A percentile compares a stretch with the other conserved stretches of the same genome.
phyloP scores from a whole-genome alignment of 1,139 yeast genomes.

The Saccharomycopsis hybrid region DNA sequence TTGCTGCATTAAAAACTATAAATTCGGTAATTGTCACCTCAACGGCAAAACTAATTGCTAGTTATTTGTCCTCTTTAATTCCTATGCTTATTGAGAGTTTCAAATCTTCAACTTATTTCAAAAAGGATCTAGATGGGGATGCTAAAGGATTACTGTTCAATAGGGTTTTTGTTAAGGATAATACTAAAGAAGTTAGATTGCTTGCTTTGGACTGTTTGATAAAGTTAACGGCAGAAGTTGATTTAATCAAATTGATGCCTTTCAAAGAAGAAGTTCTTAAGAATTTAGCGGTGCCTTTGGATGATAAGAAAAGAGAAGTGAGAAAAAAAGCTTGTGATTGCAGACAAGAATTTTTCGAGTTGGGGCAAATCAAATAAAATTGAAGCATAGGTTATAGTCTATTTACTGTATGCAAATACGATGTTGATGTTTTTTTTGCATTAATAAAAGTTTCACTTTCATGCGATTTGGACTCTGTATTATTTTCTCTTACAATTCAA shows the following conservation, averaged over 20 bases:
- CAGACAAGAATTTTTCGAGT: conserved; percentile 67
- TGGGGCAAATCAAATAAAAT: conserved; percentile 24
- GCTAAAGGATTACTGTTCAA: conserved; percentile 3
- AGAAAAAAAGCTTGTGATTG: conserved; percentile 73
- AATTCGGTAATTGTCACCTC: conserved; percentile 34
- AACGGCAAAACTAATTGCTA: conserved; percentile 41
- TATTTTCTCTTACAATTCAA: too few species aligned
- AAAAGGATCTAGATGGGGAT: conserved; percentile 17
- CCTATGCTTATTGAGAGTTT: conserved; percentile 45
- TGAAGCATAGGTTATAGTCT: too few species aligned
- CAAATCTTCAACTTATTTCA: conserved; percentile 27
- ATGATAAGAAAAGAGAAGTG: conserved; percentile 68
- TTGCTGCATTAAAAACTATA: conserved; percentile 50
- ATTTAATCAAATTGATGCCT: conserved; percentile 40
- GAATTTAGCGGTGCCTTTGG: conserved; percentile 48
- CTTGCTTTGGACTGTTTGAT: conserved; percentile 52
- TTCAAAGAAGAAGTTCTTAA: conserved; percentile 46
- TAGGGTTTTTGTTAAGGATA: conserved; percentile 21
- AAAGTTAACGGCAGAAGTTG: conserved; percentile 37
- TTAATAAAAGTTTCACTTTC: conserved; percentile 1
- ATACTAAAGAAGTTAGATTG: conserved; percentile 44
- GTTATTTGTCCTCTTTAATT: conserved; percentile 50
- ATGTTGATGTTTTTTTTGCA: not conserved
- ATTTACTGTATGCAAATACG: too few species aligned
- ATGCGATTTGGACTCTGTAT: not conserved